phyloP scores from a whole-genome alignment of 2,329 filamentous ascomycete species.

The Aspergillus sp. region DNA sequence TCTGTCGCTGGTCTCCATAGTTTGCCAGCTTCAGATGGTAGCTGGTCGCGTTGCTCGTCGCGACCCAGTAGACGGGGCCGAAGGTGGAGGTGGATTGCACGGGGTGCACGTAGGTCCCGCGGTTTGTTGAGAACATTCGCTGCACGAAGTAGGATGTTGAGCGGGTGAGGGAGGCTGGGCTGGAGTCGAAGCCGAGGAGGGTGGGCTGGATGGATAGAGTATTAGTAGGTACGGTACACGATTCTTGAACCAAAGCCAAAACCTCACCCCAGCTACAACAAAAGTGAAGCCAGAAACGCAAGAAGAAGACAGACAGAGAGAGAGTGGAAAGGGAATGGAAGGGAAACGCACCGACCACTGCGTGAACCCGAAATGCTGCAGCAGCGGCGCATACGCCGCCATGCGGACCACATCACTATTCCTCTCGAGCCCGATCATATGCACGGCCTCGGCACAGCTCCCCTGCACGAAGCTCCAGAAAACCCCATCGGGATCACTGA shows the following conservation, averaged over 20 bases:
- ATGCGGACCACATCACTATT: constrained; percentile 45
- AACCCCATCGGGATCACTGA: constrained; percentile 19
- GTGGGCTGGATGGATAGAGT: constrained; percentile 30
- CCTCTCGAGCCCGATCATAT: constrained; percentile 58
- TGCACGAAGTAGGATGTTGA: constrained; percentile 44
- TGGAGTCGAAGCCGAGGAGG: constrained; percentile 37
- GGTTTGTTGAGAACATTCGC: constrained; percentile 40
- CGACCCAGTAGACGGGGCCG: constrained; percentile 42
- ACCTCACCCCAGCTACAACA: neutral
- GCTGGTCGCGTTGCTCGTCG: constrained; percentile 27
- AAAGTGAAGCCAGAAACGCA: too few relatives aligned
- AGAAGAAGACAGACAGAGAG: too few relatives aligned
- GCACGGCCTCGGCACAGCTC: constrained; percentile 67
- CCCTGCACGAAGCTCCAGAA: constrained; percentile 46
- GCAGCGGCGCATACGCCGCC: constrained; percentile 41
- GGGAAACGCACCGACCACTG: constrained; percentile 38
- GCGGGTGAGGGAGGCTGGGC: constrained; percentile 33
- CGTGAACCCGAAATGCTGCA: constrained; percentile 41
- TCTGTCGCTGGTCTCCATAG: constrained; percentile 30
- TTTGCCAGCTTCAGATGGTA: constrained; percentile 39
- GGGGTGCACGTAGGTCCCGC: constrained; percentile 36
- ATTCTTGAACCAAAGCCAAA: too few relatives aligned
- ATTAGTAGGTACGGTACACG: neutral
- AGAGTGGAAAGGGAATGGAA: too few relatives aligned
- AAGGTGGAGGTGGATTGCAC: constrained; percentile 33